Evolutionary conservation across 306 rosid species (phyloP).

Genomic region (Rubus idaeus): DNA sequence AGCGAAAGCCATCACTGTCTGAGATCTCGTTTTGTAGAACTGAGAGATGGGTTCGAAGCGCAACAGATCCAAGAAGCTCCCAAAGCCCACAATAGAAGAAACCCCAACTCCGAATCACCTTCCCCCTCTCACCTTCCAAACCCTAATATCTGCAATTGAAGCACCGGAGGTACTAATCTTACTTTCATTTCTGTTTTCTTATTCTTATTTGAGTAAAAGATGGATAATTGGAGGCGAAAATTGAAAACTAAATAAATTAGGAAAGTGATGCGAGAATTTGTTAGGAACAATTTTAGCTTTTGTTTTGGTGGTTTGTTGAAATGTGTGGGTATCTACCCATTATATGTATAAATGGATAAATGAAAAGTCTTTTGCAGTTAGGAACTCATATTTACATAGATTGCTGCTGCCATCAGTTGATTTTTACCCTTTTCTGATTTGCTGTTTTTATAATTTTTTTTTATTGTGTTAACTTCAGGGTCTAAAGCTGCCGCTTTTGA

Average conservation of each 20-base stretch:
- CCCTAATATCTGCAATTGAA: conserved; percentile 34
- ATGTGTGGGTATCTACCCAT: background rate
- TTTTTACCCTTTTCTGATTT: background rate
- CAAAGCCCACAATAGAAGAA: background rate
- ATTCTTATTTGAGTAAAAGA: background rate
- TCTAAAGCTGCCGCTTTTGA: conserved; percentile 31
- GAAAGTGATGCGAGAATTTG: background rate
- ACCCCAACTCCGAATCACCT: background rate
- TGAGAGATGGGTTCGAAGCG: conserved; percentile 14
- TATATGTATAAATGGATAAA: background rate
- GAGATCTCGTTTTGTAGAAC: background rate
- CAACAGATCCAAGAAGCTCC: background rate
- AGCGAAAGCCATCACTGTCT: background rate
- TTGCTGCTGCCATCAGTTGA: background rate
- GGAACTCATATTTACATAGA: background rate
- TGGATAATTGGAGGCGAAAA: background rate
- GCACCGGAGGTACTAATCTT: conserved; percentile 23
- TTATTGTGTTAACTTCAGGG: conserved; percentile 27
- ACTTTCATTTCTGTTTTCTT: background rate
- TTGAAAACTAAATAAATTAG: background rate
- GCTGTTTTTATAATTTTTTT: background rate
- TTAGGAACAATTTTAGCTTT: background rate
- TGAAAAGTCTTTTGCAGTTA: background rate
- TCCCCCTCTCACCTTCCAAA: conserved; percentile 13
- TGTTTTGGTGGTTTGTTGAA: background rate